A percentile compares a stretch with the other conserved stretches of the same genome.
Evolutionary conservation across 2,329 filamentous ascomycete species (phyloP).

Genomic region (Cordyceps pruinosa): DNA sequence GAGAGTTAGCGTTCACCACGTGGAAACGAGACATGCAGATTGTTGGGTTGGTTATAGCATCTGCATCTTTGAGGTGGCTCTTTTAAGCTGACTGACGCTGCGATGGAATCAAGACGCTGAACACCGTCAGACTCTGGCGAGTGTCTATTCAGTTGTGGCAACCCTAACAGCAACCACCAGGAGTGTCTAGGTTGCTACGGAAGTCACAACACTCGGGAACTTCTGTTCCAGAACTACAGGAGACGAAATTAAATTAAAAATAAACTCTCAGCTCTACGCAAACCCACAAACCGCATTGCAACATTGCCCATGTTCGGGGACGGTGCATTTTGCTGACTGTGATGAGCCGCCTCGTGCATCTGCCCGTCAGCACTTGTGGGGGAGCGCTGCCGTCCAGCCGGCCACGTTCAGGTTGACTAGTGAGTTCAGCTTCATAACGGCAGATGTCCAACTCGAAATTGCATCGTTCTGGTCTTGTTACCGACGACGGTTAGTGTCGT

Average conservation of each 20-base stretch:
- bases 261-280: neutral
- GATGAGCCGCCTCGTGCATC: neutral
- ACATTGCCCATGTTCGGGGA: slow-evolving; percentile 1
- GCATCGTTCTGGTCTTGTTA: neutral
- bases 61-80: neutral
- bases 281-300: neutral
- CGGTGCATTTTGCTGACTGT: slow-evolving; percentile 9
- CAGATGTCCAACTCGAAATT: neutral
- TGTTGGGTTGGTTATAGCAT: neutral
- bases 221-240: neutral
- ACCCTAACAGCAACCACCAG: too few species aligned
- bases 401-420: slow-evolving; percentile 1
- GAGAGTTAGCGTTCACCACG: neutral
- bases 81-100: neutral
- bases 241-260: neutral
- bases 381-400: neutral
- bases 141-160: too few species aligned
- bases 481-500: neutral
- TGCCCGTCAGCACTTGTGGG: slow-evolving; percentile 8
- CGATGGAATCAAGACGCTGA: neutral
- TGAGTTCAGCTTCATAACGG: neutral
- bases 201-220: too few species aligned
- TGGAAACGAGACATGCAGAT: slow-evolving; percentile 9
- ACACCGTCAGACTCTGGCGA: too few species aligned
- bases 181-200: neutral